Evolutionary conservation across 2,329 filamentous ascomycete species (phyloP).

Genomic region (Fusarium compactum): DNA sequence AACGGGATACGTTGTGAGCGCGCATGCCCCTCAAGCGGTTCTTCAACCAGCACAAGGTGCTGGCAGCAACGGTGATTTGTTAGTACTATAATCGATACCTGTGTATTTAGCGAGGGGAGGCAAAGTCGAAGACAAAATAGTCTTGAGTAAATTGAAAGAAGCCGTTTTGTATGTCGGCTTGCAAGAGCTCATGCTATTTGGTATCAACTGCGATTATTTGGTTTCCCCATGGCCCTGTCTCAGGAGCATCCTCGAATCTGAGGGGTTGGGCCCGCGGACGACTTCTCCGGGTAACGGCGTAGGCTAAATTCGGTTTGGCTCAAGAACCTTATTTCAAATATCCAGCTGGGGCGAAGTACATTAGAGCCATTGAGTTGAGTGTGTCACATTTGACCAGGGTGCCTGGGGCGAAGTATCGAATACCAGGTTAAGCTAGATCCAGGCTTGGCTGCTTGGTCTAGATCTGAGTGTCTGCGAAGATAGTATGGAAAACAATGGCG

Average conservation of each 20-base stretch:
- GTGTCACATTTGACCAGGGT: slow-evolving; percentile 15
- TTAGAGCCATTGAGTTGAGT: background rate
- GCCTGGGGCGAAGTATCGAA: slow-evolving; percentile 19
- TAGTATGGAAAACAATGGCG: slow-evolving; percentile 4
- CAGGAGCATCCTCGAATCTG: slow-evolving; percentile 14
- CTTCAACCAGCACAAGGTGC: slow-evolving; percentile 76
- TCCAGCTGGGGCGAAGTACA: slow-evolving; percentile 32
- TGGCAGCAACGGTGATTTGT: slow-evolving; percentile 76
- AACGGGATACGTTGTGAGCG: slow-evolving; percentile 79
- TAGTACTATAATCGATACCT: slow-evolving; percentile 66
- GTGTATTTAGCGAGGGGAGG: slow-evolving; percentile 35
- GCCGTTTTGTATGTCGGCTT: background rate
- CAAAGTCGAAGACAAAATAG: slow-evolving; percentile 26
- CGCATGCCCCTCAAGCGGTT: slow-evolving; percentile 81
- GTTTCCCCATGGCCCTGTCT: slow-evolving; percentile 5
- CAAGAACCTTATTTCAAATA: slow-evolving; percentile 42
- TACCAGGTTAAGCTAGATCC: slow-evolving; percentile 13
- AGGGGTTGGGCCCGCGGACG: slow-evolving; percentile 19
- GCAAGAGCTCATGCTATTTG: background rate
- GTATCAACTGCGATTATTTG: slow-evolving; percentile 2
- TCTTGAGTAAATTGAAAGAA: slow-evolving; percentile 6
- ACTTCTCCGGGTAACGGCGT: slow-evolving; percentile 10
- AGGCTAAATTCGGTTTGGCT: slow-evolving; percentile 35
- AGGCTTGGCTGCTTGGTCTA: slow-evolving; percentile 19
- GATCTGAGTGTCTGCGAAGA: background rate